A percentile compares a stretch with the other conserved stretches of the same genome.
Conservation (phyloP, 768 basidiomycete species). For the Boletus huronensis region DNA sequence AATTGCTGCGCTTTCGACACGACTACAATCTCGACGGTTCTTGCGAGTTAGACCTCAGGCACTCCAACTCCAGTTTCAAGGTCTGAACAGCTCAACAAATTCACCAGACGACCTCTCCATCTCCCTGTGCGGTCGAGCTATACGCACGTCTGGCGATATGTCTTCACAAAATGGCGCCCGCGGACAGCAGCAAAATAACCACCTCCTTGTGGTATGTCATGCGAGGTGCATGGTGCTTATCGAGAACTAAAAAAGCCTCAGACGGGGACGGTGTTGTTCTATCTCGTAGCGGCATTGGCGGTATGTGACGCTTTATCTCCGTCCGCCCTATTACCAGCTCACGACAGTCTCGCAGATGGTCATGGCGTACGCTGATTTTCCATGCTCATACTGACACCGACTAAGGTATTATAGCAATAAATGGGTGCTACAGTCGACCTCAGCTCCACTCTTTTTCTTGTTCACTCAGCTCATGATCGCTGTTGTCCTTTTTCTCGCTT, state of each 20-base stretch:
- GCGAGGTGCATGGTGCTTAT: background rate
- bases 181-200: slow-evolving; percentile 31
- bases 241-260: slow-evolving; percentile 28
- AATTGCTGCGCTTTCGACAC: slow-evolving; percentile 7
- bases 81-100: background rate
- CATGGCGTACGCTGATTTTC: slow-evolving; percentile 61
- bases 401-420: slow-evolving; percentile 58
- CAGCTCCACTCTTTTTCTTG: slow-evolving; percentile 82
- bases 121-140: background rate
- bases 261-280: slow-evolving; percentile 78
- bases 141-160: slow-evolving; percentile 14
- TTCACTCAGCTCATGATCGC: slow-evolving; percentile 79
- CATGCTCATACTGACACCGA: slow-evolving; percentile 16
- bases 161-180: slow-evolving; percentile 26
- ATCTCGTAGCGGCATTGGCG: slow-evolving; percentile 83
- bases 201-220: slow-evolving; percentile 31
- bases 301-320: slow-evolving; percentile 44
- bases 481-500: slow-evolving; percentile 65
- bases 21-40: background rate
- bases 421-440: slow-evolving; percentile 81
- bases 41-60: background rate
- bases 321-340: background rate
- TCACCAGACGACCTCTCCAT: background rate
- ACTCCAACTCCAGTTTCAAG: background rate
- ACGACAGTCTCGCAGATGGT: slow-evolving; percentile 61